Evolutionary conservation across 164 flowering plant genomes (phyloP).

Genomic region (Piper longum): DNA sequence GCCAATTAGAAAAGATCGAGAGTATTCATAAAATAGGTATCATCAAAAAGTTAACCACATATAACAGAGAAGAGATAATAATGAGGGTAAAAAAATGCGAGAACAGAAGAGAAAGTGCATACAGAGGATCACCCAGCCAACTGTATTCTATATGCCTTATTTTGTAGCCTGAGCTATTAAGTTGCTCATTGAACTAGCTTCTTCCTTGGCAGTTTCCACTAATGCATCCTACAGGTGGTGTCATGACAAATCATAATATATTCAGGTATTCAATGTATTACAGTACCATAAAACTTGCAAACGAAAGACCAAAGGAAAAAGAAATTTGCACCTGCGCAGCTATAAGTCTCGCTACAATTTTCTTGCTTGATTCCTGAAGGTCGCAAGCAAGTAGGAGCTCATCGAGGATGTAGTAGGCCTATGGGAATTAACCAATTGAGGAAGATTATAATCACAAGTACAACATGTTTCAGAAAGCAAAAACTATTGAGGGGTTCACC

Average conservation of each 20-base stretch:
- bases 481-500: conserved; percentile 21
- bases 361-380: conserved; percentile 96
- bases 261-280: too few relatives aligned
- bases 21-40: too few relatives aligned
- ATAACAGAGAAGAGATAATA: neutral
- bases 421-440: neutral
- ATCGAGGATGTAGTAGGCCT: conserved; percentile 85
- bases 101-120: neutral
- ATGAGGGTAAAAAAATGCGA: neutral
- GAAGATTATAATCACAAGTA: neutral
- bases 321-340: conserved; percentile 57
- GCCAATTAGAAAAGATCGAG: too few relatives aligned
- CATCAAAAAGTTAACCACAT: too few relatives aligned
- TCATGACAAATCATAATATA: too few relatives aligned
- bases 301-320: neutral
- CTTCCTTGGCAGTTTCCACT: conserved; percentile 90
- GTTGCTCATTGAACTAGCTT: conserved; percentile 71
- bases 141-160: conserved; percentile 11
- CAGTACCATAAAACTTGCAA: too few relatives aligned
- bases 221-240: conserved; percentile 47
- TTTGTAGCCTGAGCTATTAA: conserved; percentile 87
- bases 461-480: neutral
- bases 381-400: conserved; percentile 85
- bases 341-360: conserved; percentile 67
- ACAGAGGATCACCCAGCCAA: neutral